These are phyloP conservation scores for Cicer bijugum DNA, from an alignment of 306 rosid genomes.

Conservation along the genomic window DNA sequence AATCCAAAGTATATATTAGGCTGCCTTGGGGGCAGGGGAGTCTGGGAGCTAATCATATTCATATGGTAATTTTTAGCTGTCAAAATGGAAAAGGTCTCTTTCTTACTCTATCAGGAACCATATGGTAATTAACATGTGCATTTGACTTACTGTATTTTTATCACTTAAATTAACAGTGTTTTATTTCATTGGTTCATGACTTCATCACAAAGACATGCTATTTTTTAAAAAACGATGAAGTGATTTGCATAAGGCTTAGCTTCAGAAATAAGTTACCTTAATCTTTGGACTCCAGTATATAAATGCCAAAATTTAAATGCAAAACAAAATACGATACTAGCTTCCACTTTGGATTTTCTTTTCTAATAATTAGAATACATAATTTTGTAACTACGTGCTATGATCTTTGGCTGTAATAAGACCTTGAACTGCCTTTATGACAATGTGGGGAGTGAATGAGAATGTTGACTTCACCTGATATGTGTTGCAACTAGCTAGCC, in stretches of 20 bases:
- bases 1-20: not conserved
- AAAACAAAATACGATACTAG: not conserved
- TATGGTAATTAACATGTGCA: not conserved
- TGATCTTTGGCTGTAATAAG: slow-evolving; percentile 14
- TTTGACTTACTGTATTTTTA: slow-evolving; percentile 17
- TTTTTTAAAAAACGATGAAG: slow-evolving; percentile 15
- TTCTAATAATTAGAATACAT: slow-evolving; percentile 14
- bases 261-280: not conserved
- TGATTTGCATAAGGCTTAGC: slow-evolving; percentile 16
- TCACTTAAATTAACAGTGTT: not conserved
- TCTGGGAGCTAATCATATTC: not conserved
- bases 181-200: slow-evolving; percentile 7
- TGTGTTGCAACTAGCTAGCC: slow-evolving; percentile 9
- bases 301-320: slow-evolving; percentile 8
- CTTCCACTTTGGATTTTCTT: slow-evolving; percentile 22
- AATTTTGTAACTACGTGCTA: slow-evolving; percentile 5
- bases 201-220: slow-evolving; percentile 14
- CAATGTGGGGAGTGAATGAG: not conserved
- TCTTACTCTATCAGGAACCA: slow-evolving; percentile 9
- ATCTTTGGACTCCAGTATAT: not conserved
- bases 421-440: not conserved
- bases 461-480: slow-evolving; percentile 6
- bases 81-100: not conserved
- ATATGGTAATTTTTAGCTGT: slow-evolving; percentile 1
- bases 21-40: slow-evolving; percentile 18